Evolutionary conservation across 306 rosid species (phyloP).

Genomic region (Dalbergia cultrata): DNA sequence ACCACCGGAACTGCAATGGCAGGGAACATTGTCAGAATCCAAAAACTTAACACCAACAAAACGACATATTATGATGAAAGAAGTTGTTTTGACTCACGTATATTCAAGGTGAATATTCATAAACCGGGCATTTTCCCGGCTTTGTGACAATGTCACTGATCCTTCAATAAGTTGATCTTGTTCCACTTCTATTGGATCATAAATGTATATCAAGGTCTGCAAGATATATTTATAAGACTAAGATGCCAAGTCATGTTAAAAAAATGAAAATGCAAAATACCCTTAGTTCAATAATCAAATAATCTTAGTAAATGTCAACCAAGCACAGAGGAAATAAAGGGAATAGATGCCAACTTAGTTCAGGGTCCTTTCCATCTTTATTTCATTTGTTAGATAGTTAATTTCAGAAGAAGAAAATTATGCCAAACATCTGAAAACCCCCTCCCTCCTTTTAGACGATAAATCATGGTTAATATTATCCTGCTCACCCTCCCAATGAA

Average conservation of each 20-base stretch:
- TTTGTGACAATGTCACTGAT: conserved; percentile 70
- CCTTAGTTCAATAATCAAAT: no score
- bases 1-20: conserved; percentile 76
- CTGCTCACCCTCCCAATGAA: neutral
- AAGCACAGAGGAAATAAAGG: neutral
- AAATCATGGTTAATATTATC: neutral
- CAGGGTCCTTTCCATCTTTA: neutral
- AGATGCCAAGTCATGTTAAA: neutral
- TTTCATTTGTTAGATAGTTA: neutral
- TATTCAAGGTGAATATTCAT: conserved; percentile 80
- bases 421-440: neutral
- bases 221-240: conserved; percentile 43
- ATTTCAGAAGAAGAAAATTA: neutral
- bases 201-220: conserved; percentile 77
- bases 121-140: conserved; percentile 70
- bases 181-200: conserved; percentile 81
- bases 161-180: conserved; percentile 84
- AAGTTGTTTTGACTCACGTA: conserved; percentile 58
- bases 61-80: neutral
- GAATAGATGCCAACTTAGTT: neutral
- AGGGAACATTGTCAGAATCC: conserved; percentile 23
- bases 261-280: neutral
- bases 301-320: no score
- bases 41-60: neutral
- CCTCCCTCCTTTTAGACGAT: no score